These are phyloP conservation scores for Echites panduratus DNA, from an alignment of 257 asterid species.

Conservation along the genomic window DNA sequence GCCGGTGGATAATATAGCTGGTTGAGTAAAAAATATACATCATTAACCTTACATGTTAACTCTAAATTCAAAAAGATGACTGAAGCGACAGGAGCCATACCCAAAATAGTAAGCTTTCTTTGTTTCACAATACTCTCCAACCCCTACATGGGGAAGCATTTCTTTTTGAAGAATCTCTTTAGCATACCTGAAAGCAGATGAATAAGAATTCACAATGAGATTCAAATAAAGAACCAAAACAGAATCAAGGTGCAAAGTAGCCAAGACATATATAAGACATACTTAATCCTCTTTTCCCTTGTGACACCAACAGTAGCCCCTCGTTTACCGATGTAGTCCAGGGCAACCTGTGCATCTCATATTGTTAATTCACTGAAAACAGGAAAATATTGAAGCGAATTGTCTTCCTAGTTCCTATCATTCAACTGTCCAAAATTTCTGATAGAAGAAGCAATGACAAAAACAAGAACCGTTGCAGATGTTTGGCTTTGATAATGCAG, in stretches of 20 bases:
- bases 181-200: conserved; percentile 63
- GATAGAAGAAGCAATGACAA: background rate
- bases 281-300: conserved; percentile 91
- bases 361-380: conserved; percentile 5
- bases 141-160: conserved; percentile 99
- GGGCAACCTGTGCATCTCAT: conserved; percentile 64
- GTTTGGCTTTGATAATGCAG: background rate
- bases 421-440: background rate
- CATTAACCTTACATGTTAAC: conserved; percentile 15
- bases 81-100: conserved; percentile 30
- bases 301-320: conserved; percentile 98
- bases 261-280: conserved; percentile 26
- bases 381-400: background rate
- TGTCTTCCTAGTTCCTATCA: background rate
- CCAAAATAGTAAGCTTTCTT: conserved; percentile 96
- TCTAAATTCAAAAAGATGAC: conserved; percentile 8
- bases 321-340: conserved; percentile 95
- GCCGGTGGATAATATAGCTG: conserved; percentile 92
- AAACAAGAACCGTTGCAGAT: background rate
- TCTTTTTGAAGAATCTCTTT: conserved; percentile 92
- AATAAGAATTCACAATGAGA: conserved; percentile 8
- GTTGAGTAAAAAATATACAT: conserved; percentile 9
- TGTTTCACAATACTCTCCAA: conserved; percentile 88
- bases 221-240: conserved; percentile 12
- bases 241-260: background rate